phyloP scores from a whole-genome alignment of 1,284 basidiomycete species.

The Cystobasidium slooffiae region DNA sequence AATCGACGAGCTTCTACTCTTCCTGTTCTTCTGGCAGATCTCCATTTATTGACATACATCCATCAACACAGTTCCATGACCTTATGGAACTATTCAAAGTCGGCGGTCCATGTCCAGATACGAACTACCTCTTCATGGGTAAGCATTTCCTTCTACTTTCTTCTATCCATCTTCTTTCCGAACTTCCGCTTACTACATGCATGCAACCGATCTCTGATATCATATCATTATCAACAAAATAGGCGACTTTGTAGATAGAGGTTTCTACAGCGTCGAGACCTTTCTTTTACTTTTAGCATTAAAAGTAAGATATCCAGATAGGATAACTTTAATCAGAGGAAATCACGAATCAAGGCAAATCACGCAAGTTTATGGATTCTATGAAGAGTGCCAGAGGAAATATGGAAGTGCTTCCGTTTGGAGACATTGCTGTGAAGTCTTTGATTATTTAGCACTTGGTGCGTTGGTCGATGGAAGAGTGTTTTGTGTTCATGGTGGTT shows the following conservation, averaged over 20 bases:
- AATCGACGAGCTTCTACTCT: background rate
- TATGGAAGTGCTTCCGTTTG: constrained; percentile 99
- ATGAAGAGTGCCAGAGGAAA: constrained; percentile 98
- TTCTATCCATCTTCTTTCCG: background rate
- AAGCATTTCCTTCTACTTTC: constrained; percentile 52
- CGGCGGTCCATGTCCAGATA: constrained; percentile 91
- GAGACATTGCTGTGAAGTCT: constrained; percentile 98
- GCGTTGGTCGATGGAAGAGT: constrained; percentile 95
- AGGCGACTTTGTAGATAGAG: constrained; percentile 65
- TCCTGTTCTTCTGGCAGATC: background rate
- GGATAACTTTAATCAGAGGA: constrained; percentile 95
- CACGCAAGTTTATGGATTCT: constrained; percentile 99
- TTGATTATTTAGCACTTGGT: constrained; percentile 95
- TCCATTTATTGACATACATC: constrained; percentile 59
- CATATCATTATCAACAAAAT: background rate
- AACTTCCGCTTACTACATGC: constrained; percentile 53
- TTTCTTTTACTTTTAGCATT: constrained; percentile 97
- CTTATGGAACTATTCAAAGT: constrained; percentile 95
- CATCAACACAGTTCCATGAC: constrained; percentile 60
- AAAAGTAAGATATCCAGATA: constrained; percentile 97
- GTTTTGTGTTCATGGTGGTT: constrained; percentile 86
- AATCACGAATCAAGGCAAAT: constrained; percentile 99
- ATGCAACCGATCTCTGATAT: background rate
- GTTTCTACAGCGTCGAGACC: constrained; percentile 99
- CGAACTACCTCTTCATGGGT: constrained; percentile 99